Evolutionary conservation across 1,284 basidiomycete genomes (phyloP).

Genomic region (Xerocomus cyaneibrunnescens): DNA sequence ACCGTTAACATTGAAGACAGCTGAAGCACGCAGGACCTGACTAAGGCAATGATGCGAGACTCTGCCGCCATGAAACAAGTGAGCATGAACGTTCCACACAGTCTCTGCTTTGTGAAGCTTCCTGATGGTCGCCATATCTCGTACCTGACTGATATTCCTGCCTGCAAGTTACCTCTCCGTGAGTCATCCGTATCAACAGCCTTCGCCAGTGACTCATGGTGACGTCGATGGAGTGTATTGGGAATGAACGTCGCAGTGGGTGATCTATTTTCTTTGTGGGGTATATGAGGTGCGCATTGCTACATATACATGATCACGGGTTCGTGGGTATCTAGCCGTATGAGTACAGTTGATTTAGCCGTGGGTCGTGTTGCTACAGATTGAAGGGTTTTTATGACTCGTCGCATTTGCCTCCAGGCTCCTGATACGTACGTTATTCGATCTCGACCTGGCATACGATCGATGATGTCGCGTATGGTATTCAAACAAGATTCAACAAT

Average conservation of each 20-base stretch:
- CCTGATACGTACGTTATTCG: no score
- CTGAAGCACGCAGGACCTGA: conserved; percentile 43
- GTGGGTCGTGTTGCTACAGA: no score
- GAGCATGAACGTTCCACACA: background rate
- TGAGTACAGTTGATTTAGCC: no score
- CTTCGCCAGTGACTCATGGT: background rate
- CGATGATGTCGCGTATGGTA: no score
- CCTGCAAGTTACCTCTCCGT: conserved; percentile 39
- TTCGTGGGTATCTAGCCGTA: background rate
- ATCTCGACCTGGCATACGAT: no score
- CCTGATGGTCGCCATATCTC: conserved; percentile 22
- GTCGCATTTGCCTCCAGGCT: no score
- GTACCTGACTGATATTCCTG: conserved; percentile 35
- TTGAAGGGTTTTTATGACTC: no score
- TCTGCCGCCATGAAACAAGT: conserved; percentile 51
- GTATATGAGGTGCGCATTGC: background rate
- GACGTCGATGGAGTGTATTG: conserved; percentile 31
- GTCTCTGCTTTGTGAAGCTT: background rate
- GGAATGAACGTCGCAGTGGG: conserved; percentile 41
- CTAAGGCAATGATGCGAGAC: conserved; percentile 47
- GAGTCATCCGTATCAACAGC: conserved; percentile 21
- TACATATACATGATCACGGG: background rate
- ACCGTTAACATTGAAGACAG: conserved; percentile 52
- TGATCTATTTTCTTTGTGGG: background rate
- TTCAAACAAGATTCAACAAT: no score